Base-by-base conservation (phyloP, 345 rosid species). In the Limnanthes douglasii region DNA sequence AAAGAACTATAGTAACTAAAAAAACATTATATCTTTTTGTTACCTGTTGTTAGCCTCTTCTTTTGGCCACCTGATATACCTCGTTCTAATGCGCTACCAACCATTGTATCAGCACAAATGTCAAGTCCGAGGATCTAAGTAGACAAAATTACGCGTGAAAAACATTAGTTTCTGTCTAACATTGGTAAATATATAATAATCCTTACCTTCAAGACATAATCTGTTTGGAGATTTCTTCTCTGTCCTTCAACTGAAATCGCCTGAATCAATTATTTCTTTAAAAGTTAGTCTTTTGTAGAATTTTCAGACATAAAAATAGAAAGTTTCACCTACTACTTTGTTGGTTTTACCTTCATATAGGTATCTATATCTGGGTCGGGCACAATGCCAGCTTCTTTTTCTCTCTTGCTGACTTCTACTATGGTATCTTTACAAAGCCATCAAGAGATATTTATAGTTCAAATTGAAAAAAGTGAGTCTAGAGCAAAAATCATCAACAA, bases 301-400 rank as follows among this genome's bases (percentile, higher is more conserved):
- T n/a, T n/a, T n/a, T n/a, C n/a, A n/a, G n/a, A n/a, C n/a, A n/a
- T n/a, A n/a, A n/a, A n/a, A n/a, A n/a, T n/a, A n/a, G n/a, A n/a
- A n/a, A n/a, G n/a, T n/a, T n/a, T n/a, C n/a, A n/a, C n/a, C n/a
- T n/a, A n/a, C n/a, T n/a, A n/a, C n/a, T n/a, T n/a, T n/a, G n/a
- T n/a, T n/a, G n/a, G n/a, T 17, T 0, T 12, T 46, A 66, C 86
- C 81, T 77, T 77, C 75, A 77, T 69, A 51, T 72, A 77, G 27
- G 70, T 64, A 39, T 77, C 82, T 22, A 72, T 62, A 41, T 43
- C 59, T 25, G 61, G 69, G 45, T 77, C 75, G 23, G 86, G 86
- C 25, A 61, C 50, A 5, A 69, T 77, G 34, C 54, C 78, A 19
- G 43, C 46, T 3, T 61, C 42, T 49, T 69, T 77, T 44, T 77